A percentile compares a stretch with the other conserved stretches of the same genome.
These are phyloP conservation scores for Papiliotrema nemorosa DNA, from an alignment of 1,284 basidiomycete species.

Conservation along the genomic window DNA sequence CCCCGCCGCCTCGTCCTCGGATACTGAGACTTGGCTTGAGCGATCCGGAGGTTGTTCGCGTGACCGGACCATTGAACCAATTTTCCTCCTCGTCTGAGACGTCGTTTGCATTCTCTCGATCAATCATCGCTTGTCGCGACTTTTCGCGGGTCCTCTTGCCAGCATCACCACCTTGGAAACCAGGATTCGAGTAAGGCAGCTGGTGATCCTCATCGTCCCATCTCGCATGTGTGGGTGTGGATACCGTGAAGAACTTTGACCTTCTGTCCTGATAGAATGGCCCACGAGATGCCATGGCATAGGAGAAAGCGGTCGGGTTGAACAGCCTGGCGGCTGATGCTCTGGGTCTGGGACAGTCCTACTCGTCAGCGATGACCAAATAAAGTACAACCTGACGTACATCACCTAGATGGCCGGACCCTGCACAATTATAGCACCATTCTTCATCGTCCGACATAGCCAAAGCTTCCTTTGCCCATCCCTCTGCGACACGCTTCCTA, in stretches of 20 bases:
- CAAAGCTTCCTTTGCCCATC: conserved; percentile 42
- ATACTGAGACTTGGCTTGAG: background rate
- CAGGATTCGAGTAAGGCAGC: conserved; percentile 17
- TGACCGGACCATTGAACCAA: no score
- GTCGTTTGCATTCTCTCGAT: conserved; percentile 13
- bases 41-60: no score
- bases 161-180: conserved; percentile 25
- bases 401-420: conserved; percentile 75
- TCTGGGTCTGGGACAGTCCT: conserved; percentile 68
- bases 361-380: conserved; percentile 6
- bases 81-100: no score
- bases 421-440: conserved; percentile 81
- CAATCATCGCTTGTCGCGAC: conserved; percentile 11
- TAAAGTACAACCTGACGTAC: conserved; percentile 53
- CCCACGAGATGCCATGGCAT: conserved; percentile 63
- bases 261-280: conserved; percentile 58
- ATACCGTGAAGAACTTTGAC: background rate
- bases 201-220: conserved; percentile 22
- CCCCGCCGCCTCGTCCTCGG: background rate
- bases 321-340: conserved; percentile 55
- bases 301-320: conserved; percentile 72
- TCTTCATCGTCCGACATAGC: conserved; percentile 42
- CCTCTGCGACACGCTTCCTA: conserved; percentile 18
- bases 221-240: conserved; percentile 19
- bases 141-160: conserved; percentile 31